Conservation (phyloP, 2,329 filamentous ascomycete genomes). For the Acrocalymma vagum region DNA sequence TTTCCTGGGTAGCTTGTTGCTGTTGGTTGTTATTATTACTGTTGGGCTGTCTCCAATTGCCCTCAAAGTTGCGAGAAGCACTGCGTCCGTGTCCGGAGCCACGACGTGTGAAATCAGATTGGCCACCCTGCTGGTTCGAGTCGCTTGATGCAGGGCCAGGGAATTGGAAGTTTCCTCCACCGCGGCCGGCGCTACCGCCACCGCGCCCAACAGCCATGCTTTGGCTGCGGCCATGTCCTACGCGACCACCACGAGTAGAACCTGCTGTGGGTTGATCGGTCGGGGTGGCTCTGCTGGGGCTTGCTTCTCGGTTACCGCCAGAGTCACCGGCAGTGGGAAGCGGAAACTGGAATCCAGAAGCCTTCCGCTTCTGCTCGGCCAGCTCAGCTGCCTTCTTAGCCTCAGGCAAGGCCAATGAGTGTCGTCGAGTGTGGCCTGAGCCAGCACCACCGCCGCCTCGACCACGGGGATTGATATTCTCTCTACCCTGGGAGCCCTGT, state of each 20-base stretch:
- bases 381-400: constrained; percentile 97
- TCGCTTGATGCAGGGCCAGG: constrained; percentile 65
- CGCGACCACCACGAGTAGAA: constrained; percentile 51
- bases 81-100: constrained; percentile 83
- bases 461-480: constrained; percentile 74
- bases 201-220: constrained; percentile 83
- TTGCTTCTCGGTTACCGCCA: constrained; percentile 61
- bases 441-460: constrained; percentile 74
- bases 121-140: constrained; percentile 51
- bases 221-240: constrained; percentile 80
- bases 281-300: constrained; percentile 59
- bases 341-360: constrained; percentile 94
- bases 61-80: constrained; percentile 92
- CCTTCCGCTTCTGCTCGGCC: constrained; percentile 95
- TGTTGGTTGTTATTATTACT: constrained; percentile 53
- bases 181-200: constrained; percentile 67
- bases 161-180: constrained; percentile 78
- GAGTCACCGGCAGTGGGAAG: constrained; percentile 72
- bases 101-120: constrained; percentile 76
- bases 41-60: constrained; percentile 93
- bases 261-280: constrained; percentile 35
- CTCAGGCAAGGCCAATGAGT: constrained; percentile 92
- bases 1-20: constrained; percentile 59
- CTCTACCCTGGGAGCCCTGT: constrained; percentile 65
- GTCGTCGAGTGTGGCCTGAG: constrained; percentile 85